Evolutionary conservation across 768 basidiomycete species (phyloP).

Genomic region (Lentinula aciculospora): DNA sequence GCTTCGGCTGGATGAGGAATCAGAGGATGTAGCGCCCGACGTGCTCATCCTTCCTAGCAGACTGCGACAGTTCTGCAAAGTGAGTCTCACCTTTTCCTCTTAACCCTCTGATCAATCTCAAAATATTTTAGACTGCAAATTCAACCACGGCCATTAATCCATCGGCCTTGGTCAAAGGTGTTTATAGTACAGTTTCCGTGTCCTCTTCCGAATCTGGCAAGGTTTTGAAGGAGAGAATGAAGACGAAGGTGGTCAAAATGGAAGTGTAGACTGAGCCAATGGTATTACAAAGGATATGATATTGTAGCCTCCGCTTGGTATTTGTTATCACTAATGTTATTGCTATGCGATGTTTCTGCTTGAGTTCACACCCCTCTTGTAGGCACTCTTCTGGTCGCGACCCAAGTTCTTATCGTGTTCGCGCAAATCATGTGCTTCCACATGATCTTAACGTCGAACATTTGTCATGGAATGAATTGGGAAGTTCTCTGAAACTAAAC

Average conservation of each 20-base stretch:
- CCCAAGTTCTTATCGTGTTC: background rate
- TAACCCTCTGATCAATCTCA: background rate
- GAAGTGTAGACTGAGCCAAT: conserved; percentile 12
- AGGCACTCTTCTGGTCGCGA: background rate
- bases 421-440: background rate
- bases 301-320: too few relatives aligned
- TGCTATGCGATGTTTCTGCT: too few relatives aligned
- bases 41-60: conserved; percentile 84
- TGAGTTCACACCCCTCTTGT: too few relatives aligned
- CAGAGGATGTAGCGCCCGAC: conserved; percentile 61
- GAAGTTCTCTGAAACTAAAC: background rate
- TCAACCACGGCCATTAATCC: conserved; percentile 82
- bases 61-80: conserved; percentile 88
- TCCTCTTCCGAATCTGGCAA: conserved; percentile 14
- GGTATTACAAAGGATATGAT: too few relatives aligned
- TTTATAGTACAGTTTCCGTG: conserved; percentile 43
- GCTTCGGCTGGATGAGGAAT: conserved; percentile 30
- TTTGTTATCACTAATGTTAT: too few relatives aligned
- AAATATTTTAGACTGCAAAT: conserved; percentile 58
- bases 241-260: conserved; percentile 26
- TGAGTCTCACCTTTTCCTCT: conserved; percentile 20
- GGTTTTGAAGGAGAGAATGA: conserved; percentile 27
- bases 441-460: background rate
- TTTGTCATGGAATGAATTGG: background rate
- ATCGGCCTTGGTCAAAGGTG: conserved; percentile 61